Evolutionary conservation across 768 basidiomycete species (phyloP), one percentile per base, ranked within the genome.

Genomic region (Rhodocollybia butyracea): DNA sequence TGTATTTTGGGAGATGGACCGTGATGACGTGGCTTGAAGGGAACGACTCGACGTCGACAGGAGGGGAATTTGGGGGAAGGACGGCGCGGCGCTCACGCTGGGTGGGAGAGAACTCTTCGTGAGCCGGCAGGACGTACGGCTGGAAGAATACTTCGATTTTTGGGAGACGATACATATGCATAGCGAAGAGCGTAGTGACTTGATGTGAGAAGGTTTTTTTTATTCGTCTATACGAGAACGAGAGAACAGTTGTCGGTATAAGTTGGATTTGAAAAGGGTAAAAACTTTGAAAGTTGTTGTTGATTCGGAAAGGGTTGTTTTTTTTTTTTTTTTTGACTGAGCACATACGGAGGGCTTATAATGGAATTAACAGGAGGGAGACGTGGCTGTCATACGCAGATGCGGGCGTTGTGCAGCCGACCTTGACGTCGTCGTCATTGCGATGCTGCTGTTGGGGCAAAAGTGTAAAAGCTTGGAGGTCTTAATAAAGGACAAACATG

Each of bases 31-130:
- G 75, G 57, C 63, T 68, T 29, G 63, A 58, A 5, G 65, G 56
- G 21, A 75, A 75, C 46, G 77, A 73, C 39, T 72, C 67, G 46
- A 79, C 64, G n/a, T 69, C 59, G 73, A 83, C 76, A 22, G 70
- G 68, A 34, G 83, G 81, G n/a, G 69, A 65, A 31, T 64, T 60
- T 26, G 65, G 60, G 15, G 70, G 48, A 1, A 68, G 53, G 21
- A 69, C 64, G 46, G 64, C 60, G 29, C 70, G 66, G 15, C 66
- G 66, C 24, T 32, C 53, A 22, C 43, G 53, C n/a, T 54, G 30
- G 42, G 46, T 46, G 5, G 53, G 53, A 17, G 53, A 54, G 38
- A 54, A 54, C 46, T 31, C 53, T 15, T 54, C 53, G 19, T 27
- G 41, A 19, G 51, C 26, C 29, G 47, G 34, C 13, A 11, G 22